Conservation (phyloP, 192 early-diverging fungal genomes). For the Kappamyces sp. region DNA sequence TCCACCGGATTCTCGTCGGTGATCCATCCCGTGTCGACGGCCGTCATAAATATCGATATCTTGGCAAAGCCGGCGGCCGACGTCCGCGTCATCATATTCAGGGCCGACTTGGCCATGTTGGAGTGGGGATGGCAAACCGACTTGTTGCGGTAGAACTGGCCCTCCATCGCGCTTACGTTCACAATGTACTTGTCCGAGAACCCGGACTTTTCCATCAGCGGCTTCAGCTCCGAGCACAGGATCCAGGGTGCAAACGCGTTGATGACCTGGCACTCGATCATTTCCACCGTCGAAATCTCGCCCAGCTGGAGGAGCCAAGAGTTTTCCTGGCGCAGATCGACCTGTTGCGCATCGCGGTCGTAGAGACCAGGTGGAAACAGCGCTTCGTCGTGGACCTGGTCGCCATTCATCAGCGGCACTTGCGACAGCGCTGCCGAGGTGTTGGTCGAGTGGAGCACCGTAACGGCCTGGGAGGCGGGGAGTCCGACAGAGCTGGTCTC, state of each 20-base stretch:
- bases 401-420: conserved; percentile 26
- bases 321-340: conserved; percentile 44
- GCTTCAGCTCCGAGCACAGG: conserved; percentile 43
- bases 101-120: conserved; percentile 45
- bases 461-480: background rate
- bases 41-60: conserved; percentile 48
- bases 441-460: conserved; percentile 18
- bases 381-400: conserved; percentile 10
- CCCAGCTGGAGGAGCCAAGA: conserved; percentile 47
- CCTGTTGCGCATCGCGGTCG: conserved; percentile 52
- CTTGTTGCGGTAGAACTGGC: conserved; percentile 53
- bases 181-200: conserved; percentile 41
- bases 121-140: conserved; percentile 39
- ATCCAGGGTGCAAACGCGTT: conserved; percentile 55
- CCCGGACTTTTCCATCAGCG: conserved; percentile 34
- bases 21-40: conserved; percentile 57
- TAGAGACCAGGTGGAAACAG: conserved; percentile 39
- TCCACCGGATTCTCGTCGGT: conserved; percentile 53
- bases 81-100: conserved; percentile 59
- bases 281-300: conserved; percentile 44
- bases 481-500: conserved; percentile 14
- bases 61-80: conserved; percentile 37
- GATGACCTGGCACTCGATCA: conserved; percentile 56
- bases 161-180: conserved; percentile 55
- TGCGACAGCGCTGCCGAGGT: conserved; percentile 40